Evolutionary conservation across 305 asterid genomes (phyloP).

Genomic region (Fraxinus latifolia): DNA sequence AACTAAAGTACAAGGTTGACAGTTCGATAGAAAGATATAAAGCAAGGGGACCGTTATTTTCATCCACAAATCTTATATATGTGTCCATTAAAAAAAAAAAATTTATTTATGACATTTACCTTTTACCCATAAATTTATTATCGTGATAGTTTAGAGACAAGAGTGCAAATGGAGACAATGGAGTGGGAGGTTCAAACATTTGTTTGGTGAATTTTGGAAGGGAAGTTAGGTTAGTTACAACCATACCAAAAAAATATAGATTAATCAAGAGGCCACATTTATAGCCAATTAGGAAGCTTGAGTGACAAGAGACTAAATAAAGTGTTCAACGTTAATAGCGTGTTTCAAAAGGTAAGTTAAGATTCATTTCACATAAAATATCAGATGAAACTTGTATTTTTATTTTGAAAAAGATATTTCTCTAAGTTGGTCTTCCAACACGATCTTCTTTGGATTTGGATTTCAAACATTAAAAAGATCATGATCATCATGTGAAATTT

Average conservation of each 20-base stretch:
- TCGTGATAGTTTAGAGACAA: not conserved
- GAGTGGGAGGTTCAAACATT: not conserved
- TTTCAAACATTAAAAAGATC: not conserved
- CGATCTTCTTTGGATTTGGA: no score
- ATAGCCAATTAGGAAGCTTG: not conserved
- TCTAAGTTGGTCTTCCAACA: no score
- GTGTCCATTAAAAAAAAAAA: no score
- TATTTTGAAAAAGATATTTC: no score
- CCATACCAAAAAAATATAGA: not conserved
- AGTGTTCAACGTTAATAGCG: not conserved
- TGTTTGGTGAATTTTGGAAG: not conserved
- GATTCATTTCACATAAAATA: not conserved
- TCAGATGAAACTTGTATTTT: no score
- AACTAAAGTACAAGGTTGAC: no score
- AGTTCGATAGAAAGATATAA: no score
- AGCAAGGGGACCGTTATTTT: no score
- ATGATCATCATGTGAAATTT: not conserved
- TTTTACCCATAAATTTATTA: not conserved
- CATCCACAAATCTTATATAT: no score
- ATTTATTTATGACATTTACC: no score
- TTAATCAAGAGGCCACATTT: not conserved
- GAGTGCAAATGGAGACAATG: not conserved
- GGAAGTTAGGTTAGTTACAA: not conserved
- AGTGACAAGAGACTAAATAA: not conserved
- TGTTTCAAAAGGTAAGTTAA: not conserved